A percentile compares a stretch with the other conserved stretches of the same genome.
These are phyloP conservation scores for Trichoderma guizhouense DNA, from an alignment of 2,329 filamentous ascomycete species.

Conservation along the genomic window DNA sequence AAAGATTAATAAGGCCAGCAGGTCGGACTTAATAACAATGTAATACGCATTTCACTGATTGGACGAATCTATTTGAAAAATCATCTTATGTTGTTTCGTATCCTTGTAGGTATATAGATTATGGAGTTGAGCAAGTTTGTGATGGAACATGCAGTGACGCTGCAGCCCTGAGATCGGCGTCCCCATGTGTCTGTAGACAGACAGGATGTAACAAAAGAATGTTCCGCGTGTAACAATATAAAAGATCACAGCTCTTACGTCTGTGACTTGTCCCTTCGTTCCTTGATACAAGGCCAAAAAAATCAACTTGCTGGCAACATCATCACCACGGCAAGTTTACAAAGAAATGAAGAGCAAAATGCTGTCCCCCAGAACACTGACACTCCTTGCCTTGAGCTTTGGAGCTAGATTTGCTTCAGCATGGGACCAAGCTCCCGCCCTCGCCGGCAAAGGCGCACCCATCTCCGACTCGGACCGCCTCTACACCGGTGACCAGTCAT, in stretches of 20 bases:
- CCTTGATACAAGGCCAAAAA: neutral
- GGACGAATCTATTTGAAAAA: neutral
- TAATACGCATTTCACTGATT: neutral
- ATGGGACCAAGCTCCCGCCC: constrained; percentile 7
- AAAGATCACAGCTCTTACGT: neutral
- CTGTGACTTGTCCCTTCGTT: neutral
- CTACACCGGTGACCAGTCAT: constrained; percentile 19
- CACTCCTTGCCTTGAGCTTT: neutral
- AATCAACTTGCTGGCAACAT: neutral
- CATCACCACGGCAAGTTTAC: neutral
- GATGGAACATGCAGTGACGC: neutral
- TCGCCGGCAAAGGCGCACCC: constrained; percentile 9
- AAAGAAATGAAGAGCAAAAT: neutral
- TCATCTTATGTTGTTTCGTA: neutral
- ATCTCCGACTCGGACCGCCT: constrained; percentile 14
- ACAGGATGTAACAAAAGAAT: neutral
- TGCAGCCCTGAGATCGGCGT: neutral
- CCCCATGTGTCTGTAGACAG: neutral
- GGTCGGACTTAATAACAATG: neutral
- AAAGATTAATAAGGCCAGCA: neutral
- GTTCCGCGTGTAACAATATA: neutral
- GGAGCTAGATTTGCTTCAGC: neutral
- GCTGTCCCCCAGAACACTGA: neutral
- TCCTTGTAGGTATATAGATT: neutral
- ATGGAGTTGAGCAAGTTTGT: neutral